phyloP scores from a whole-genome alignment of 2,329 filamentous ascomycete genomes.

The Epichloe coenophiala region DNA sequence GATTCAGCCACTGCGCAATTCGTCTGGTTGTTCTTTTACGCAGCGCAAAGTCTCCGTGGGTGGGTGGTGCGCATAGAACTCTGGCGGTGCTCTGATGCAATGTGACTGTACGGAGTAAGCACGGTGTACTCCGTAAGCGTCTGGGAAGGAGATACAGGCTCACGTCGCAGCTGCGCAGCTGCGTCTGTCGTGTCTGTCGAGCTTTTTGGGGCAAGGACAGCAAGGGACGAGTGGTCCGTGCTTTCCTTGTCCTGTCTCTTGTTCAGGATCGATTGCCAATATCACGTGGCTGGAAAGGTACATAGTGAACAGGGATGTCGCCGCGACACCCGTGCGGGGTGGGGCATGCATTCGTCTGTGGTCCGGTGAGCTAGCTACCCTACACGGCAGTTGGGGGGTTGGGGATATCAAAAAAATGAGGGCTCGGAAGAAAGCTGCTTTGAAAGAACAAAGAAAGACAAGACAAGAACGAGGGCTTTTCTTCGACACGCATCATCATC shows the following conservation, averaged over 20 bases:
- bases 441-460: too few relatives aligned
- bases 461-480: too few relatives aligned
- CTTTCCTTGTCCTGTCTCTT: background rate
- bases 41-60: background rate
- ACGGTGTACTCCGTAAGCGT: background rate
- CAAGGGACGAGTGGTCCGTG: background rate
- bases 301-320: too few relatives aligned
- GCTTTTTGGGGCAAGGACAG: background rate
- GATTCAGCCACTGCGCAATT: background rate
- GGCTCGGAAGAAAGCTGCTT: too few relatives aligned
- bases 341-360: too few relatives aligned
- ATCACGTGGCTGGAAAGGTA: slow-evolving; percentile 1
- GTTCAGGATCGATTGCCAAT: background rate
- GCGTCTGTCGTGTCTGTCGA: background rate
- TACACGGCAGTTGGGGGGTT: too few relatives aligned
- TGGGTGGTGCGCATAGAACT: background rate
- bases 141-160: too few relatives aligned
- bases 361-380: too few relatives aligned
- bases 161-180: too few relatives aligned
- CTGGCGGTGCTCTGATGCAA: background rate
- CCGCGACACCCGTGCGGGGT: too few relatives aligned
- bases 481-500: too few relatives aligned
- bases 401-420: too few relatives aligned
- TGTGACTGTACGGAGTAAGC: background rate
- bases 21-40: background rate